Conservation (phyloP, 1,284 basidiomycete species). For the Cystobasidium slooffiae region DNA sequence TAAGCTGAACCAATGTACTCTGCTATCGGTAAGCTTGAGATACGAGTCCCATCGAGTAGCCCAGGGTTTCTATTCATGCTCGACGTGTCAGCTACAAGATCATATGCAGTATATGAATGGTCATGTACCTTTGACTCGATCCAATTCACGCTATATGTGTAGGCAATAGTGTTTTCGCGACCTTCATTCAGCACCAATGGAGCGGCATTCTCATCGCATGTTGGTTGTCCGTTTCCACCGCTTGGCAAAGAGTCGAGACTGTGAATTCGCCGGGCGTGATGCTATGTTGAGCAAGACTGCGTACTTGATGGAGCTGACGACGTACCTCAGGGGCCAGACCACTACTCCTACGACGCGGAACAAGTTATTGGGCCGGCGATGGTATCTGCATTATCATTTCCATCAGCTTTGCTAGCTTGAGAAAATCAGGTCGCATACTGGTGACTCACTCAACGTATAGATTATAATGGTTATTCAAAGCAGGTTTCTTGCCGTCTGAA, state of each 20-base stretch:
- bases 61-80: slow-evolving; percentile 59
- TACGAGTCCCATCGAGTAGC: slow-evolving; percentile 97
- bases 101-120: background rate
- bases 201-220: slow-evolving; percentile 37
- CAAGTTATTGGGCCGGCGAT: slow-evolving; percentile 69
- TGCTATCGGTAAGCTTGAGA: slow-evolving; percentile 62
- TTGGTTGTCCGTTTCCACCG: slow-evolving; percentile 5
- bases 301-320: slow-evolving; percentile 9
- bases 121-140: slow-evolving; percentile 60
- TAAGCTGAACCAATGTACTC: slow-evolving; percentile 78
- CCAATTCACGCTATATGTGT: slow-evolving; percentile 90
- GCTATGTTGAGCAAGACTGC: background rate
- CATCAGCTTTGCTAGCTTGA: background rate
- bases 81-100: background rate
- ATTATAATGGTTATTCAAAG: slow-evolving; percentile 90
- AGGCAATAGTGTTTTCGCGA: slow-evolving; percentile 71
- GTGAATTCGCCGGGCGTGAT: slow-evolving; percentile 54
- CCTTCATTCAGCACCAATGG: slow-evolving; percentile 70
- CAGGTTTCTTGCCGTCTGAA: slow-evolving; percentile 64
- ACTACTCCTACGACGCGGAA: slow-evolving; percentile 83
- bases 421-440: background rate
- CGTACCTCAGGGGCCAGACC: slow-evolving; percentile 82
- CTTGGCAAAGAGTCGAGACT: slow-evolving; percentile 48
- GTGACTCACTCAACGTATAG: slow-evolving; percentile 70
- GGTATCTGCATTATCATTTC: slow-evolving; percentile 67